These are phyloP conservation scores for Ogataea trehalophila DNA, from an alignment of 805 yeast genomes.

Conservation along the genomic window DNA sequence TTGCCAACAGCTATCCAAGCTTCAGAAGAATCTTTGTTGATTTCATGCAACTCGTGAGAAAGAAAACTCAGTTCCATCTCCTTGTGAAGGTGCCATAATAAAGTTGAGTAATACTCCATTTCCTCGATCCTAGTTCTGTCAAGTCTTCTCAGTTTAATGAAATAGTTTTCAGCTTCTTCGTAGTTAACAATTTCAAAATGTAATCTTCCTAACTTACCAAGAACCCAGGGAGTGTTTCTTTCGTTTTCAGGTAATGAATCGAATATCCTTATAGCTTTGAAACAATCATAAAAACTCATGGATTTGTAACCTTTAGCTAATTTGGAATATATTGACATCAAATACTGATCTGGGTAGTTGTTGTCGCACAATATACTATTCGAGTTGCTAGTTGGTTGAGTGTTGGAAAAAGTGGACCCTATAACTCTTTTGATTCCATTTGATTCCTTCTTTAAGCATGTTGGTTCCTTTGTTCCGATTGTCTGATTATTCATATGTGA, in stretches of 20 bases:
- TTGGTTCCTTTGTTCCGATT: constrained; percentile 4
- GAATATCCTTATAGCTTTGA: constrained; percentile 68
- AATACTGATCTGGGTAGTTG: constrained; percentile 31
- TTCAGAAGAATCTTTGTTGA: constrained; percentile 59
- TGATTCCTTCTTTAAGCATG: constrained; percentile 8
- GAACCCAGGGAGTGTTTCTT: constrained; percentile 77
- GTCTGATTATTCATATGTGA: constrained; percentile 12
- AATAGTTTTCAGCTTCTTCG: constrained; percentile 64
- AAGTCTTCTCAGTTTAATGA: constrained; percentile 52
- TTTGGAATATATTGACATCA: constrained; percentile 43
- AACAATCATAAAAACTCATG: constrained; percentile 65
- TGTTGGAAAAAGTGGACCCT: constrained; percentile 17
- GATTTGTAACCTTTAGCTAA: constrained; percentile 61
- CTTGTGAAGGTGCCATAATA: constrained; percentile 87
- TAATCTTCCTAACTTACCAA: constrained; percentile 70
- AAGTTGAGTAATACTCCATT: constrained; percentile 87
- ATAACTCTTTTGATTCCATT: constrained; percentile 22
- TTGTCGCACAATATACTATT: constrained; percentile 6
- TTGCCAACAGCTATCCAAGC: constrained; percentile 94
- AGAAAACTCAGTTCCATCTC: constrained; percentile 74
- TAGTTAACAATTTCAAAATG: constrained; percentile 88
- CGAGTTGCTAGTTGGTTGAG: constrained; percentile 9
- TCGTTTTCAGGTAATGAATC: constrained; percentile 60
- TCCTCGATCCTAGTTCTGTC: constrained; percentile 81
- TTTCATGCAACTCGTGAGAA: constrained; percentile 72